phyloP scores from a whole-genome alignment of 2,329 filamentous ascomycete genomes.

The Fusarium sp. region DNA sequence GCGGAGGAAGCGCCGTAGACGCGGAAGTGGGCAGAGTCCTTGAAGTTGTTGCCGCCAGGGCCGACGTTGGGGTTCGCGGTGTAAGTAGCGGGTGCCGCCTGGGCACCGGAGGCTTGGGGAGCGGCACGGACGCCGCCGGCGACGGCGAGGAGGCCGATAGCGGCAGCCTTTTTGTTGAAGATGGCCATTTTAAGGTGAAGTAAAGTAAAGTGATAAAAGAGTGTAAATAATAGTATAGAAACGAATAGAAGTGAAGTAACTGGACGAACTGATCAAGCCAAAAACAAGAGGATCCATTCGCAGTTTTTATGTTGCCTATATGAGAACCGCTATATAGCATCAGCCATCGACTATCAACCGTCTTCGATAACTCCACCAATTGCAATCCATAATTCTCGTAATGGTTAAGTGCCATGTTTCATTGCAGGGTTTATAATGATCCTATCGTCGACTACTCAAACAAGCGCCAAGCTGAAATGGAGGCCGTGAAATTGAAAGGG shows the following conservation, averaged over 20 bases:
- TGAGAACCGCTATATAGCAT: background rate
- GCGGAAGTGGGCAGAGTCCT: slow-evolving; percentile 55
- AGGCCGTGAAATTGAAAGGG: slow-evolving; percentile 20
- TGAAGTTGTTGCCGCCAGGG: slow-evolving; percentile 48
- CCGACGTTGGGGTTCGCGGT: slow-evolving; percentile 48
- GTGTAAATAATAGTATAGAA: background rate
- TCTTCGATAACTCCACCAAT: too few species aligned
- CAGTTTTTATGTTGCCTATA: slow-evolving; percentile 12
- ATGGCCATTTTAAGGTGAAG: slow-evolving; percentile 35
- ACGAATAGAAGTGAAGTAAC: slow-evolving; percentile 11
- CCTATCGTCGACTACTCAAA: background rate
- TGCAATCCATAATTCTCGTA: background rate
- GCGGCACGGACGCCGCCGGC: slow-evolving; percentile 26
- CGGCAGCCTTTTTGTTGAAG: slow-evolving; percentile 18
- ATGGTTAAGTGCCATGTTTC: slow-evolving; percentile 27
- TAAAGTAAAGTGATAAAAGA: background rate
- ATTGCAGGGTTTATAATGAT: background rate
- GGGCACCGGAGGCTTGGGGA: slow-evolving; percentile 31
- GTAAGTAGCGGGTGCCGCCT: slow-evolving; percentile 38
- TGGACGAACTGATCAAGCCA: background rate
- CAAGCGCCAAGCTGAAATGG: background rate
- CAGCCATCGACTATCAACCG: background rate
- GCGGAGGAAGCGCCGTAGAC: slow-evolving; percentile 47
- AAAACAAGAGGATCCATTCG: background rate
- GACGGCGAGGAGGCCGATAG: slow-evolving; percentile 28